Conservation (phyloP, 2,329 filamentous ascomycete genomes). For the Myriosclerotinia scirpicola region DNA sequence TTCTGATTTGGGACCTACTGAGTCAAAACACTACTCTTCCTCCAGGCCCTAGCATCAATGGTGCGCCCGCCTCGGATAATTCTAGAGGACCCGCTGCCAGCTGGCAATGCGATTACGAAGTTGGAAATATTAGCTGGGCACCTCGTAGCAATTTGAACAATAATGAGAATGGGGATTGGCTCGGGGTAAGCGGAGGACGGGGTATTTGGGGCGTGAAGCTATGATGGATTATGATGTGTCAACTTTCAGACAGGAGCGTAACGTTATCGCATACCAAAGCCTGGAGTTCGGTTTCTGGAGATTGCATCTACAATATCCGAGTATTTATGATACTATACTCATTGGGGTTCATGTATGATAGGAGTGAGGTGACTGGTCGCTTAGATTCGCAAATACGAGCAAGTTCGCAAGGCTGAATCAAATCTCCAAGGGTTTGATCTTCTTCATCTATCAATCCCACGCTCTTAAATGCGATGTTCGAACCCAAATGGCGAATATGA, state of each 20-base stretch:
- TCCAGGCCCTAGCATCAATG: slow-evolving; percentile 48
- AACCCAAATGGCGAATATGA: neutral
- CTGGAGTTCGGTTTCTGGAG: slow-evolving; percentile 32
- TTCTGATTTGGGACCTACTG: slow-evolving; percentile 91
- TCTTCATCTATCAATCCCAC: neutral
- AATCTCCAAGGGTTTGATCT: neutral
- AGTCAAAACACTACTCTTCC: slow-evolving; percentile 48
- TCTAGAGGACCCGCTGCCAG: slow-evolving; percentile 68
- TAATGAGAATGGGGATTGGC: slow-evolving; percentile 74
- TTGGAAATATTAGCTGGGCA: slow-evolving; percentile 82
- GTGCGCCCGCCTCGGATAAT: slow-evolving; percentile 54
- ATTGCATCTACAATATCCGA: slow-evolving; percentile 32
- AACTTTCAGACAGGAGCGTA: slow-evolving; percentile 28
- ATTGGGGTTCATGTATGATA: slow-evolving; percentile 31
- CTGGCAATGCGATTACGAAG: slow-evolving; percentile 86
- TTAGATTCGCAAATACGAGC: slow-evolving; percentile 5
- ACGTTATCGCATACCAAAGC: slow-evolving; percentile 31
- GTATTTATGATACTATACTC: slow-evolving; percentile 28
- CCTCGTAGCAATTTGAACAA: slow-evolving; percentile 64
- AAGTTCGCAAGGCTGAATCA: slow-evolving; percentile 19
- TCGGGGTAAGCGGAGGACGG: slow-evolving; percentile 77
- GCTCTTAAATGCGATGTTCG: neutral
- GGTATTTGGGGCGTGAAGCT: slow-evolving; percentile 68
- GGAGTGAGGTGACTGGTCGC: slow-evolving; percentile 5
- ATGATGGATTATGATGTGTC: slow-evolving; percentile 32